phyloP scores from a whole-genome alignment of 1,284 basidiomycete species.

The Ceraceosorus bombacis region DNA sequence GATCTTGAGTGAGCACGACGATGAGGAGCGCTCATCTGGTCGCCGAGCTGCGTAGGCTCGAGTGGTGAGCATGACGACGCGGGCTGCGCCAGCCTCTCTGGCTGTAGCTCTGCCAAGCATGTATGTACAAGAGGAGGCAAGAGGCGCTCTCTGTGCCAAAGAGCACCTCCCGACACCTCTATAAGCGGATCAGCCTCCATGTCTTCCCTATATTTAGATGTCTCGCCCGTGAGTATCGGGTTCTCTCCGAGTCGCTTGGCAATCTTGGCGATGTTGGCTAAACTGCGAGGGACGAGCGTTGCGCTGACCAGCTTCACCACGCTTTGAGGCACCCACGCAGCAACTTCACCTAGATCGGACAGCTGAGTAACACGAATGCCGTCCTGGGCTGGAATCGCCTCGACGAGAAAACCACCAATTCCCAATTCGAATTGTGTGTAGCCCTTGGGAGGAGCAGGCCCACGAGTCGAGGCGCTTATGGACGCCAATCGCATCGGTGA shows the following conservation, averaged over 20 bases:
- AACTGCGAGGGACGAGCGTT: constrained; percentile 30
- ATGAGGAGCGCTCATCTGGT: too few species aligned
- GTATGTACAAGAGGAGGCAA: too few species aligned
- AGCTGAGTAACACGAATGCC: constrained; percentile 34
- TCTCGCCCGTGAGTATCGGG: too few species aligned
- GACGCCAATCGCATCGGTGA: constrained; percentile 26
- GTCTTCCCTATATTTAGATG: too few species aligned
- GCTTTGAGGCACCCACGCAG: constrained; percentile 35
- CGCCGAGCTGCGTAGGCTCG: too few species aligned
- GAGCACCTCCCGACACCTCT: too few species aligned
- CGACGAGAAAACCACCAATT: constrained; percentile 39
- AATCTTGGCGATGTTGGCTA: constrained; percentile 31
- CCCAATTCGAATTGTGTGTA: constrained; percentile 32
- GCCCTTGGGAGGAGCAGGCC: constrained; percentile 26
- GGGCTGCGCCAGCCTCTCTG: too few species aligned
- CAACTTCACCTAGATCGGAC: constrained; percentile 34
- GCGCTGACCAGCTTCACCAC: constrained; percentile 39
- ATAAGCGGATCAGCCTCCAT: too few species aligned
- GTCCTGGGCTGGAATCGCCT: constrained; percentile 4
- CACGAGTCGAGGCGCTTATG: constrained; percentile 24
- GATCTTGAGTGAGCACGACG: too few species aligned
- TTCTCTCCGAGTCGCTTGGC: constrained; percentile 6
- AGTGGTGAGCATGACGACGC: too few species aligned
- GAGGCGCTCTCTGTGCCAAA: too few species aligned
- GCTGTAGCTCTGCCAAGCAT: too few species aligned